A percentile compares a stretch with the other conserved stretches of the same genome.
Conservation (phyloP, 176 grass and related monocot genomes). For the Elaeis guineensis region DNA sequence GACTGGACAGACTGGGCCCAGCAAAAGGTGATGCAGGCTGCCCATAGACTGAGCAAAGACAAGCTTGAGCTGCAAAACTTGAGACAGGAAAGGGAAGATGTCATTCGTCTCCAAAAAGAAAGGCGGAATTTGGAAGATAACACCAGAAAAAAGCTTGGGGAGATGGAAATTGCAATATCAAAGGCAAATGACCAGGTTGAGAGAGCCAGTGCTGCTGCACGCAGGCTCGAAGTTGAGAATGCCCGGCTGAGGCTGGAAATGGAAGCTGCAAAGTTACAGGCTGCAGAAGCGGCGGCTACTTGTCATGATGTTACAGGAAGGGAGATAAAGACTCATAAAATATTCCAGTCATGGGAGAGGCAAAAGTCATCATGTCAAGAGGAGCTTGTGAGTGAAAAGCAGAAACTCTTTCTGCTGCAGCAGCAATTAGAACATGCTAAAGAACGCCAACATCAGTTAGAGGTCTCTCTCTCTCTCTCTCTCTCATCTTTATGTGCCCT, state of each 20-base stretch:
- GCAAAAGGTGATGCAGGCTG: conserved; percentile 92
- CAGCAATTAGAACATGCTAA: conserved; percentile 50
- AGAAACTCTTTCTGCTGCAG: conserved; percentile 40
- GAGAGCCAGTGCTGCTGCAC: conserved; percentile 56
- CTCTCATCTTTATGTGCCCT: too few relatives aligned
- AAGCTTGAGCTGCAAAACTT: conserved; percentile 70
- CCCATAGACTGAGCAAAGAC: conserved; percentile 71
- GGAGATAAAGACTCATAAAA: conserved; percentile 64
- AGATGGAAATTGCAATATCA: conserved; percentile 85
- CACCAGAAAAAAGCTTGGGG: conserved; percentile 73
- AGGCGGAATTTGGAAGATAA: conserved; percentile 67
- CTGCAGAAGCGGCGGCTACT: conserved; percentile 36
- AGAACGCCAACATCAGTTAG: conserved; percentile 43
- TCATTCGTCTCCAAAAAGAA: conserved; percentile 51
- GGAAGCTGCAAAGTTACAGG: conserved; percentile 76
- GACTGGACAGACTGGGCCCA: conserved; percentile 95
- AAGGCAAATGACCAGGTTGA: conserved; percentile 61
- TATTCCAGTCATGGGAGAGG: conserved; percentile 72
- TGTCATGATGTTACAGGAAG: conserved; percentile 63
- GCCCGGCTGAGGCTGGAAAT: conserved; percentile 60
- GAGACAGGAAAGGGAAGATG: conserved; percentile 73
- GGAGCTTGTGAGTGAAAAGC: conserved; percentile 53
- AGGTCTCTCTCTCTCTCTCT: conserved; percentile 38
- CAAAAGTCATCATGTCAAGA: conserved; percentile 63
- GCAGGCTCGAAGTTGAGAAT: conserved; percentile 55